These are phyloP conservation scores for Diaporthe humulicola DNA, from an alignment of 2,329 filamentous ascomycete species.

Conservation along the genomic window DNA sequence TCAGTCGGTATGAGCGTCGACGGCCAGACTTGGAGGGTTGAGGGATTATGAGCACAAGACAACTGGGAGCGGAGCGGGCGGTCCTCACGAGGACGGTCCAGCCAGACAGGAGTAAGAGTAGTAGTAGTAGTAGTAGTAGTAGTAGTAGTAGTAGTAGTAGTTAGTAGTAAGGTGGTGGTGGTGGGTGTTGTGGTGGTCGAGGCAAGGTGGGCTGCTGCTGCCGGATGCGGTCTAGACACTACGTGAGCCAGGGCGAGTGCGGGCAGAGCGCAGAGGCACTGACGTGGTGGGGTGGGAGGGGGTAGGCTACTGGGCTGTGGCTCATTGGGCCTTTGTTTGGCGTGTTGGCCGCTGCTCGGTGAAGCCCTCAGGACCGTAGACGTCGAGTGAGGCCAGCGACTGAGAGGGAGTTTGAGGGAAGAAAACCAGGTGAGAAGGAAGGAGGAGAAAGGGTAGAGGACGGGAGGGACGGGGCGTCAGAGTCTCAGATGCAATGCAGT, in stretches of 20 bases:
- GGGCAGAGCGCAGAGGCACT: slow-evolving; percentile 9
- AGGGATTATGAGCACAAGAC: not conserved
- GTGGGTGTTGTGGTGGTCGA: slow-evolving; percentile 31
- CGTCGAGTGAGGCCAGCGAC: not conserved
- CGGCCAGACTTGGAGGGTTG: not conserved
- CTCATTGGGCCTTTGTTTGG: slow-evolving; percentile 4
- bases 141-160: slow-evolving; percentile 24
- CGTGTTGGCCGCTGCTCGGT: not conserved
- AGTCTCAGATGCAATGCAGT: slow-evolving; percentile 34
- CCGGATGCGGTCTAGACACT: slow-evolving; percentile 27
- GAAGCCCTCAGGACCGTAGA: not conserved
- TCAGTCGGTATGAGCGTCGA: not conserved
- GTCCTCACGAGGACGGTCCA: not conserved
- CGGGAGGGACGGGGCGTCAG: slow-evolving; percentile 27
- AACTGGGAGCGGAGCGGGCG: no score
- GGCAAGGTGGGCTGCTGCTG: not conserved
- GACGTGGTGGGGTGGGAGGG: not conserved
- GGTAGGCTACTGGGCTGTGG: not conserved
- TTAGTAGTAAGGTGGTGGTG: not conserved
- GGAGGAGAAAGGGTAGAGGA: slow-evolving; percentile 10
- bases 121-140: not conserved
- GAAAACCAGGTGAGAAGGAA: not conserved
- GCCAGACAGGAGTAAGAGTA: not conserved
- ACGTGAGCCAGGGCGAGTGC: slow-evolving; percentile 17
- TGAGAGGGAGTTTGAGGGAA: not conserved